Evolutionary conservation across 2,329 filamentous ascomycete species (phyloP).

Genomic region (Alternaria infectoria): DNA sequence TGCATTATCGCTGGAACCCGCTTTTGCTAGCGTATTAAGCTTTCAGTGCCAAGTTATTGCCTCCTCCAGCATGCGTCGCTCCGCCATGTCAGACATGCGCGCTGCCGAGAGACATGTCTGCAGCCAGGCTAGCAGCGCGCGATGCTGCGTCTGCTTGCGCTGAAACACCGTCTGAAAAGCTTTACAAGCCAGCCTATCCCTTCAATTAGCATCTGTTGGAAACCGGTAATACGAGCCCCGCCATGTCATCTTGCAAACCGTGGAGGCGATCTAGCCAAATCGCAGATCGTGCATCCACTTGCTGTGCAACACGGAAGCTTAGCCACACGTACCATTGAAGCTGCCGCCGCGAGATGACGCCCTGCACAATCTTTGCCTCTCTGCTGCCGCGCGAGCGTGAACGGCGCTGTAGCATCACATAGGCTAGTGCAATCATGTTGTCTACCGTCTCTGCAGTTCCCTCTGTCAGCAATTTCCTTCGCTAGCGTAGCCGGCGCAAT

Average conservation of each 20-base stretch:
- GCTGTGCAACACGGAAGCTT: conserved; percentile 29
- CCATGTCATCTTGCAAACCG: conserved; percentile 23
- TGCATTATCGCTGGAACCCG: background rate
- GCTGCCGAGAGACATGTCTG: conserved; percentile 42
- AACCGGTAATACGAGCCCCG: conserved; percentile 21
- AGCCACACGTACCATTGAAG: conserved; percentile 64
- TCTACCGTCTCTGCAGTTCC: conserved; percentile 64
- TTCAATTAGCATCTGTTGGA: conserved; percentile 20
- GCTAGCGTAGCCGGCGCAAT: conserved; percentile 12
- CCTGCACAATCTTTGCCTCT: conserved; percentile 33
- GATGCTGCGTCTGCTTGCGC: conserved; percentile 74
- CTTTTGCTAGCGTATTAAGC: conserved; percentile 1
- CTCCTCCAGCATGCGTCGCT: conserved; percentile 39
- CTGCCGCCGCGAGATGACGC: conserved; percentile 66
- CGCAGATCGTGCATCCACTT: conserved; percentile 15
- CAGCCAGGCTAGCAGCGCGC: conserved; percentile 72
- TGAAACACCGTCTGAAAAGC: conserved; percentile 74
- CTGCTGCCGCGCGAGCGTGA: conserved; percentile 50
- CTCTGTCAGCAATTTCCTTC: conserved; percentile 23
- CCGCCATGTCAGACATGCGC: conserved; percentile 33
- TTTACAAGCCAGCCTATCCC: conserved; percentile 66
- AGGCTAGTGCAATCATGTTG: conserved; percentile 70
- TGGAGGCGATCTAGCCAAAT: conserved; percentile 19
- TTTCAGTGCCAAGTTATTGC: conserved; percentile 21
- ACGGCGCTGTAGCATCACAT: conserved; percentile 66